Conservation (phyloP, 768 basidiomycete species). For the Mrakia frigida region DNA sequence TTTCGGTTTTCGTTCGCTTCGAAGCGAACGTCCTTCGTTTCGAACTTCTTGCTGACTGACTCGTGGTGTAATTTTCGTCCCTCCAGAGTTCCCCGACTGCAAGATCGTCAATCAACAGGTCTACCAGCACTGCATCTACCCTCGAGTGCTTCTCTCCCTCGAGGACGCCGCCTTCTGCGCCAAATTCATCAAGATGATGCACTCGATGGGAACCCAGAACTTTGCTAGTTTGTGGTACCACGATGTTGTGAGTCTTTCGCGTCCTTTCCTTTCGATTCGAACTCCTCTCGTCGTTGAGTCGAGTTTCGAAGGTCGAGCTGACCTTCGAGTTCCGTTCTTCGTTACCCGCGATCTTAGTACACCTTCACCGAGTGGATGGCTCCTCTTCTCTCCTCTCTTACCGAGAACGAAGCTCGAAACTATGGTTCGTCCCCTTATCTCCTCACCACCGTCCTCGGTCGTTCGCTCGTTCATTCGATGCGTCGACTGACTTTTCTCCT, state of each 20-base stretch:
- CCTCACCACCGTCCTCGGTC: background rate
- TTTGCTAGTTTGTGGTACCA: conserved; percentile 83
- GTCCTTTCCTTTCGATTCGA: background rate
- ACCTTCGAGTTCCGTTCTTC: conserved; percentile 2
- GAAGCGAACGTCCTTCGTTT: background rate
- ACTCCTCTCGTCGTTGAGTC: background rate
- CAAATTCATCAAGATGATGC: conserved; percentile 80
- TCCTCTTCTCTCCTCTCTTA: conserved; percentile 81
- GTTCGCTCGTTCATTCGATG: background rate
- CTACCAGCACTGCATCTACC: conserved; percentile 87
- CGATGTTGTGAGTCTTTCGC: conserved; percentile 58
- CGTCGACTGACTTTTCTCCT: background rate
- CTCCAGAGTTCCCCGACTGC: conserved; percentile 22
- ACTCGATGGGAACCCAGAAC: conserved; percentile 78
- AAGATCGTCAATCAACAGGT: conserved; percentile 36
- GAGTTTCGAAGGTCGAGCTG: too few relatives aligned
- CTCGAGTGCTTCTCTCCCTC: conserved; percentile 85
- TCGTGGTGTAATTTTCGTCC: background rate
- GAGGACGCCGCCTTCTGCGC: conserved; percentile 95
- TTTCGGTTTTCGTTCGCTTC: too few relatives aligned
- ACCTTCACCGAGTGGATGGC: conserved; percentile 79
- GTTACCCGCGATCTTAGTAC: conserved; percentile 49
- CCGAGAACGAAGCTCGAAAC: conserved; percentile 92
- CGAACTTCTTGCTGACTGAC: background rate
- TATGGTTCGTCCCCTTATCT: conserved; percentile 57